Conservation (phyloP, 345 rosid genomes). For the Mercurialis annua region DNA sequence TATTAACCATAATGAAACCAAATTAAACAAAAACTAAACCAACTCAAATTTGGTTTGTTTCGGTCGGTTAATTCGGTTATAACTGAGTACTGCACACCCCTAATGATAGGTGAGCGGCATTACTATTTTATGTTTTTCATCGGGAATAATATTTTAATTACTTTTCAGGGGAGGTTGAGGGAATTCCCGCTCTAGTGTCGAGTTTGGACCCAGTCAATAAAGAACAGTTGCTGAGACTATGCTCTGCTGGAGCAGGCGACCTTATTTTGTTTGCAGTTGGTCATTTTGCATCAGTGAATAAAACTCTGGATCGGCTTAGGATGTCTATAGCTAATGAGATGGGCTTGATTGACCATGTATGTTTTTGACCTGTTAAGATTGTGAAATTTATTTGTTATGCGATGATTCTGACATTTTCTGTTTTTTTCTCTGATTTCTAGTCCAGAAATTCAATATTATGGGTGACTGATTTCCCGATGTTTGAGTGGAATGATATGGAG, state of each 20-base stretch:
- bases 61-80: too few species aligned
- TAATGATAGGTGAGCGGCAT: conserved; percentile 4
- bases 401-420: neutral
- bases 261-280: conserved; percentile 93
- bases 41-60: too few species aligned
- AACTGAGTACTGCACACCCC: too few species aligned
- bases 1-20: too few species aligned
- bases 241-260: conserved; percentile 78
- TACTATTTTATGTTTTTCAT: conserved; percentile 10
- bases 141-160: neutral
- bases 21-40: too few species aligned
- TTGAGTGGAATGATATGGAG: conserved; percentile 86
- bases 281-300: conserved; percentile 61
- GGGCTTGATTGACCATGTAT: conserved; percentile 76
- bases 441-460: conserved; percentile 83
- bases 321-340: conserved; percentile 60
- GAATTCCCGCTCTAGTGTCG: conserved; percentile 69
- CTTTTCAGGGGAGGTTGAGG: conserved; percentile 60
- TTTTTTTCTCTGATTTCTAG: conserved; percentile 36
- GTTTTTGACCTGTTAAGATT: conserved; percentile 21
- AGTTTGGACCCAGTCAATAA: conserved; percentile 53
- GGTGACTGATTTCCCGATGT: conserved; percentile 98
- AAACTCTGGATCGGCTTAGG: conserved; percentile 78
- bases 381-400: conserved; percentile 6
- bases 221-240: conserved; percentile 48